phyloP scores from a whole-genome alignment of 768 basidiomycete species.

The Phylloporus arenicola region DNA sequence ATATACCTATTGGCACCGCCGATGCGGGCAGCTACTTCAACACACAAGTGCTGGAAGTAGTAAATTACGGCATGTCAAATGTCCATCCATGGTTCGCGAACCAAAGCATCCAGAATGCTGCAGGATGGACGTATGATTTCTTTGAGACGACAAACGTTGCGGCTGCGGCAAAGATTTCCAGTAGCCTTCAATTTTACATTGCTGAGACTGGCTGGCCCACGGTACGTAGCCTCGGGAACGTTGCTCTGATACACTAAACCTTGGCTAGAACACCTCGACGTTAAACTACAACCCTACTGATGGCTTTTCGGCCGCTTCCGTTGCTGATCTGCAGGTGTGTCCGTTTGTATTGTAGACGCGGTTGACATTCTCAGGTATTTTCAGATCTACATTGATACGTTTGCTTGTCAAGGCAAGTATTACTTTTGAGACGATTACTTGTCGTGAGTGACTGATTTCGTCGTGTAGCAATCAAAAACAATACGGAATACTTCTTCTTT shows the following conservation, averaged over 20 bases:
- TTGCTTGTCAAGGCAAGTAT: constrained; percentile 54
- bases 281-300: constrained; percentile 49
- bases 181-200: constrained; percentile 79
- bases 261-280: constrained; percentile 52
- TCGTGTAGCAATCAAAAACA: constrained; percentile 60
- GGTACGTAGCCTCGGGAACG: constrained; percentile 33
- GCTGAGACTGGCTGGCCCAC: constrained; percentile 93
- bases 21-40: constrained; percentile 89
- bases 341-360: neutral
- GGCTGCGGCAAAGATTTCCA: constrained; percentile 51
- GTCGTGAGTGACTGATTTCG: constrained; percentile 5
- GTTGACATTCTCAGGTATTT: constrained; percentile 5
- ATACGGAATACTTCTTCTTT: constrained; percentile 85
- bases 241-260: neutral
- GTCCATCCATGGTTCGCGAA: constrained; percentile 96
- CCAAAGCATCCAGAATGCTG: constrained; percentile 57
- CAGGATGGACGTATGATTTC: constrained; percentile 78
- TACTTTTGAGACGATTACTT: neutral
- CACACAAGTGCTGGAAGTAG: constrained; percentile 51
- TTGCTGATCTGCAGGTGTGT: constrained; percentile 52
- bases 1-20: constrained; percentile 70
- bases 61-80: constrained; percentile 83
- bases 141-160: constrained; percentile 64
- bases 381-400: constrained; percentile 78
- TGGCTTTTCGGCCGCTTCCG: constrained; percentile 62